Conservation (phyloP, 345 rosid genomes). For the Bruguiera parviflora region DNA sequence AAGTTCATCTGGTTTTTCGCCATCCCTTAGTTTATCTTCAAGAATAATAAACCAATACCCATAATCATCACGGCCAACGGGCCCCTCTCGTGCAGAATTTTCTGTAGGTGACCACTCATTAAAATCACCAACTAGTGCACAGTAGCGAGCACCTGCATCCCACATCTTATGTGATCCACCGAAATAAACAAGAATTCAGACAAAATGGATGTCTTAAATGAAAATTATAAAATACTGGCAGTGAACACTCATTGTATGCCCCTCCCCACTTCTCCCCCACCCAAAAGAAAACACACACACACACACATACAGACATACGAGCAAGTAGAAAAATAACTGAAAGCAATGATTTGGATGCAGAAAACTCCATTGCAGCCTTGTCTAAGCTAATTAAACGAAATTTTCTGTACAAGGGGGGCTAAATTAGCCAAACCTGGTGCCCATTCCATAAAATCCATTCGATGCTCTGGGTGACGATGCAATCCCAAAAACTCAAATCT, state of each 20-base stretch:
- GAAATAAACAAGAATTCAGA: not conserved
- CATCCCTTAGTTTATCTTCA: conserved; percentile 87
- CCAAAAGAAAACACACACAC: no score
- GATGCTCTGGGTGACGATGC: conserved; percentile 87
- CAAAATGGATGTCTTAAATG: not conserved
- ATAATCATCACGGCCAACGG: conserved; percentile 80
- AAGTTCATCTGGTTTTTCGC: conserved; percentile 77
- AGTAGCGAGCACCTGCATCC: conserved; percentile 83
- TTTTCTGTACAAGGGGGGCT: not conserved
- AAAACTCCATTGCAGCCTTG: not conserved
- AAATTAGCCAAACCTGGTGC: conserved; percentile 72
- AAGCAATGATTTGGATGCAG: conserved; percentile 2
- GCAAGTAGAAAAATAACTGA: not conserved
- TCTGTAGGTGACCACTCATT: conserved; percentile 92
- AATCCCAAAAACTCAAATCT: conserved; percentile 76
- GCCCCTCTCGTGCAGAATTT: conserved; percentile 82
- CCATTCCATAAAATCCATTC: conserved; percentile 93
- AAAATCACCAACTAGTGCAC: conserved; percentile 83
- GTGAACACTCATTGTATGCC: not conserved
- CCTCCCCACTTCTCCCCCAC: not conserved
- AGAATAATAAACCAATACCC: conserved; percentile 92
- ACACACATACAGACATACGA: not conserved
- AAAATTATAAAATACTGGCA: not conserved
- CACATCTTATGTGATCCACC: conserved; percentile 9
- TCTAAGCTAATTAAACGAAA: not conserved